Conservation (phyloP, 345 rosid species). For the Eucalyptus virginea region DNA sequence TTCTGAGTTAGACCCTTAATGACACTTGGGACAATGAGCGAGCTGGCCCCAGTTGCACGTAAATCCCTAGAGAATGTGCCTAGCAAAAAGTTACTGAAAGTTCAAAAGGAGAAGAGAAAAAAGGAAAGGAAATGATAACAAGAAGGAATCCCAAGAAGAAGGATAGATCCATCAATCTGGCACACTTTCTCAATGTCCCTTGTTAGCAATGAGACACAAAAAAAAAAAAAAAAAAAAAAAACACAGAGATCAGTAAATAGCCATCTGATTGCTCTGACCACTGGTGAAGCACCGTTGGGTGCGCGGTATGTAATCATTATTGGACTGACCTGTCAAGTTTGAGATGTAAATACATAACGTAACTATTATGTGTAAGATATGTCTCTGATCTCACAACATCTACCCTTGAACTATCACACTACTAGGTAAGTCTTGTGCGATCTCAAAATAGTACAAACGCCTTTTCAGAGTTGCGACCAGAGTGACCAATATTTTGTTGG, state of each 20-base stretch:
- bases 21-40: not conserved
- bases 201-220: not conserved
- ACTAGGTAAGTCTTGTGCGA: conserved; percentile 6
- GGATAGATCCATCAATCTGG: not conserved
- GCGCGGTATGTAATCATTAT: not conserved
- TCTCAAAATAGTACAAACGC: not conserved
- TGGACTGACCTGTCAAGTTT: not conserved
- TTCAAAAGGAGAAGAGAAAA: not conserved
- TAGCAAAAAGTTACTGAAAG: not conserved
- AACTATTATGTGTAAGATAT: not conserved
- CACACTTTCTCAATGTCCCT: not conserved
- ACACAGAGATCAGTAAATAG: not conserved
- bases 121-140: not conserved
- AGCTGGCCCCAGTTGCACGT: not conserved
- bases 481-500: not conserved
- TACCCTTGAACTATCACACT: not conserved
- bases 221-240: not conserved
- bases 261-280: not conserved
- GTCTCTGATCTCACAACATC: not conserved
- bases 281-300: not conserved
- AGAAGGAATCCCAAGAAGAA: not conserved
- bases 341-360: not conserved
- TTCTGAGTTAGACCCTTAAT: not conserved
- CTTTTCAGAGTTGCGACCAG: not conserved
- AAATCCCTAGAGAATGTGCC: not conserved